phyloP scores from a whole-genome alignment of 495 filamentous ascomycete species.

The Clohesyomyces aquaticus region DNA sequence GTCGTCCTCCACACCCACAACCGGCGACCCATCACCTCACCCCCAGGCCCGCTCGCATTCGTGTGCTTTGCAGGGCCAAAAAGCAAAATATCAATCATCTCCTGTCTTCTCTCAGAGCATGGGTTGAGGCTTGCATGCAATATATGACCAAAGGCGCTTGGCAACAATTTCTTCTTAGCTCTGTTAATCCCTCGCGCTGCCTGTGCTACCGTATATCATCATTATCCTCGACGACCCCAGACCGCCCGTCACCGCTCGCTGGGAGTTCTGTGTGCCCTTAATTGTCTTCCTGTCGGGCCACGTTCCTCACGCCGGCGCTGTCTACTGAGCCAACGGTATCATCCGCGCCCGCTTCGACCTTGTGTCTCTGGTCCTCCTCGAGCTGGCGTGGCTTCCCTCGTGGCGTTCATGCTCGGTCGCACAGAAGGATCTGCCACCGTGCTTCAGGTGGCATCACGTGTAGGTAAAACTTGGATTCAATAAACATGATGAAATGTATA shows the following conservation, averaged over 20 bases:
- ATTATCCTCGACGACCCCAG: constrained; percentile 1
- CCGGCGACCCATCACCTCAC: neutral
- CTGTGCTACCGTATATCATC: constrained; percentile 30
- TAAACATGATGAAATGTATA: constrained; percentile 35
- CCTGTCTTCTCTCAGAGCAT: neutral
- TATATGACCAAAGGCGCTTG: constrained; percentile 23
- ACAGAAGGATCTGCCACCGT: constrained; percentile 23
- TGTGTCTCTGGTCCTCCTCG: constrained; percentile 24
- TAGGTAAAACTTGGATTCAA: constrained; percentile 27
- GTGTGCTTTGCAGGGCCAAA: neutral
- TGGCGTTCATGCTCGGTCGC: constrained; percentile 23
- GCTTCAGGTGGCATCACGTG: constrained; percentile 41
- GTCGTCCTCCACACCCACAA: neutral
- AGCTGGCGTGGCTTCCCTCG: constrained; percentile 40
- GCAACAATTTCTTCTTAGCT: constrained; percentile 13
- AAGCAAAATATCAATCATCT: constrained; percentile 23
- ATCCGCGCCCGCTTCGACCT: constrained; percentile 14
- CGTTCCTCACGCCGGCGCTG: constrained; percentile 18
- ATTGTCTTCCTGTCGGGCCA: constrained; percentile 9
- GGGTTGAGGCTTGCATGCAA: constrained; percentile 25
- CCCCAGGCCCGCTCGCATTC: neutral
- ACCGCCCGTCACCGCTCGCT: neutral
- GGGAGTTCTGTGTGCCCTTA: neutral
- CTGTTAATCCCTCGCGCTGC: constrained; percentile 2
- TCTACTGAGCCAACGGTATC: constrained; percentile 22